Percentiles rank a stretch among this genome's conserved stretches.
phyloP scores from a whole-genome alignment of 257 asterid species.

The Solanum tarijense region DNA sequence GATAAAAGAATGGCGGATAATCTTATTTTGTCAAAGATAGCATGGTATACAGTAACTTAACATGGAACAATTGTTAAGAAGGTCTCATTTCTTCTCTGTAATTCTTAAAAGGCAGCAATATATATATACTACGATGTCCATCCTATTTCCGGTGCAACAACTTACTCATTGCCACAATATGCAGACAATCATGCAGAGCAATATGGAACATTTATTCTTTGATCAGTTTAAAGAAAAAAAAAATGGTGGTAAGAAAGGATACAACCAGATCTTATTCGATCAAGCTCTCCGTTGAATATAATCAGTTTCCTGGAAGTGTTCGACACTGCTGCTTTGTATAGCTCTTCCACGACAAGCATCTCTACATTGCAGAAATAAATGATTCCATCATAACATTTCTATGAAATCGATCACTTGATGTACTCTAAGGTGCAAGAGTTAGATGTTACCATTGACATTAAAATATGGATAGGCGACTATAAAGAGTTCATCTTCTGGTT shows the following conservation, averaged over 20 bases:
- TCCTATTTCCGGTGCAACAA: not conserved
- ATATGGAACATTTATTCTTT: not conserved
- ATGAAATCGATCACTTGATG: too few species aligned
- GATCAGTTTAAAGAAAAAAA: not conserved
- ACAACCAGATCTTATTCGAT: constrained; percentile 95
- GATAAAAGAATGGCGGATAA: constrained; percentile 88
- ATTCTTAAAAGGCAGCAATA: not conserved
- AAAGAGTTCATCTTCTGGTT: too few species aligned
- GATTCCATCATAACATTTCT: too few species aligned
- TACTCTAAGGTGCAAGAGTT: too few species aligned
- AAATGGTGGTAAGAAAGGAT: constrained; percentile 35
- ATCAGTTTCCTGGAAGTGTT: constrained; percentile 52
- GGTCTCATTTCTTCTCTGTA: not conserved
- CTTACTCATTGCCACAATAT: not conserved
- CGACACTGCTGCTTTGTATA: constrained; percentile 70
- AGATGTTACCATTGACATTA: too few species aligned
- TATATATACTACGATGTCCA: not conserved
- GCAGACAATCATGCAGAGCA: not conserved
- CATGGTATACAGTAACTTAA: not conserved
- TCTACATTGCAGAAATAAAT: constrained; percentile 28
- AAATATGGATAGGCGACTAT: too few species aligned
- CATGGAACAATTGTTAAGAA: not conserved
- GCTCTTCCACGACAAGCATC: constrained; percentile 95
- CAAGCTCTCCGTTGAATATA: constrained; percentile 87
- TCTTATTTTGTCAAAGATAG: constrained; percentile 36